These are phyloP conservation scores for Xylogone sp. DNA, from an alignment of 2,329 filamentous ascomycete species.

Conservation along the genomic window DNA sequence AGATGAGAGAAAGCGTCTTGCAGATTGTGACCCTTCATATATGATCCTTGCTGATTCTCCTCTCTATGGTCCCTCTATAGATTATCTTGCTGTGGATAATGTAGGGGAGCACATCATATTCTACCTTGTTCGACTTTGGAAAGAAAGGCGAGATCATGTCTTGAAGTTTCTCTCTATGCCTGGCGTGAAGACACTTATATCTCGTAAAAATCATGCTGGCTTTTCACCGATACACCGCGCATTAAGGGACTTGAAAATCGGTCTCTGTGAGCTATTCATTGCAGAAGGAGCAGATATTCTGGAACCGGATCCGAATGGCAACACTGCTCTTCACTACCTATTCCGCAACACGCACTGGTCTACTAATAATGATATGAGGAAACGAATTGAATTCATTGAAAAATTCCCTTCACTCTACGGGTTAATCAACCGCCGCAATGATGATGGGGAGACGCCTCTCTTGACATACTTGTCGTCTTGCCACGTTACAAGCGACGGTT, in stretches of 20 bases:
- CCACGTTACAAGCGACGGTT: neutral
- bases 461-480: neutral
- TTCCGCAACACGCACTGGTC: neutral
- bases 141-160: neutral
- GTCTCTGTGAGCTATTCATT: neutral
- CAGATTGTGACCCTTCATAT: neutral
- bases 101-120: slow-evolving; percentile 9
- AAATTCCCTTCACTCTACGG: slow-evolving; percentile 1
- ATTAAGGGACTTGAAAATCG: neutral
- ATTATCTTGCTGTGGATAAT: slow-evolving; percentile 7
- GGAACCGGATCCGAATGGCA: slow-evolving; percentile 7
- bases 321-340: slow-evolving; percentile 13
- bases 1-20: slow-evolving; percentile 1
- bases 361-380: neutral
- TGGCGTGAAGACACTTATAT: neutral
- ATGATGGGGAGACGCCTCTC: neutral
- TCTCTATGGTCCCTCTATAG: slow-evolving; percentile 2
- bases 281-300: slow-evolving; percentile 6
- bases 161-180: neutral
- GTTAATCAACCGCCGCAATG: neutral
- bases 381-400: neutral
- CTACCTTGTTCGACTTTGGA: neutral
- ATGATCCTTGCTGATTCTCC: neutral
- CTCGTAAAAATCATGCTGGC: slow-evolving; percentile 9
- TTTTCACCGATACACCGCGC: slow-evolving; percentile 8